Base-by-base conservation (phyloP, 2,329 filamentous ascomycete genomes). In the Aspergillus transmontanensis region DNA sequence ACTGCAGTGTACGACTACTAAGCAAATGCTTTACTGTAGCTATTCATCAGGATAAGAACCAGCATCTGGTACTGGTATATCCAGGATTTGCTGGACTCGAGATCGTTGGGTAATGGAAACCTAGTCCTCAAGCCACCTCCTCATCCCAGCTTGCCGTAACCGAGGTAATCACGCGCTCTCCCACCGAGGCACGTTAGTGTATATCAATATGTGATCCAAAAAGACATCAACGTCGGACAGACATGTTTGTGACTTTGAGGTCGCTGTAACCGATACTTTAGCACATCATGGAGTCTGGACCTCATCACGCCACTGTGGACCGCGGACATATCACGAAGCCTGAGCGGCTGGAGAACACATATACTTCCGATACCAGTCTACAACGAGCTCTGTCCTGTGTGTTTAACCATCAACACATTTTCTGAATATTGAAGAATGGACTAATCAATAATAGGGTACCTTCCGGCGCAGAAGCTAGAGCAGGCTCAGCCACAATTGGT, bases 271-370 rank as follows among this genome's bases (percentile, higher is more conserved):
- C 4, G 7, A 36, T 6, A 54, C 9, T 3, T 21, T 7, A 6
- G 30, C 11, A 21, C 45, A 14, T 12, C 26, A 59, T 59, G 58
- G 32, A 32, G 26, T n/a, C 58, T 32, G 53, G 23, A 26, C 32
- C 34, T 19, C 32, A 50, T 14, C 55, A 56, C n/a, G 80, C 80
- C 21, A 78, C 76, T 26, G 76, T 77, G 28, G 76, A 77, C 36
- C 69, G 62, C 11, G 86, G 87, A 63, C 87, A 87, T 75, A 86
- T 89, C 67, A 86, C 88, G 68, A 74, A 80, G 45, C 76, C 81
- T 4, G 84, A 83, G 2, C 77, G 81, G 11, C 72, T 89, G 53
- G 77, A 74, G 16, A 89, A 88, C 67, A 86, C 88, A 62, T 86
- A 85, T 63, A 74, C 83, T 50, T 84, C 88, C 41, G 86, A 89